Evolutionary conservation across 768 basidiomycete genomes (phyloP).

Genomic region (Lentinus tigrinus): DNA sequence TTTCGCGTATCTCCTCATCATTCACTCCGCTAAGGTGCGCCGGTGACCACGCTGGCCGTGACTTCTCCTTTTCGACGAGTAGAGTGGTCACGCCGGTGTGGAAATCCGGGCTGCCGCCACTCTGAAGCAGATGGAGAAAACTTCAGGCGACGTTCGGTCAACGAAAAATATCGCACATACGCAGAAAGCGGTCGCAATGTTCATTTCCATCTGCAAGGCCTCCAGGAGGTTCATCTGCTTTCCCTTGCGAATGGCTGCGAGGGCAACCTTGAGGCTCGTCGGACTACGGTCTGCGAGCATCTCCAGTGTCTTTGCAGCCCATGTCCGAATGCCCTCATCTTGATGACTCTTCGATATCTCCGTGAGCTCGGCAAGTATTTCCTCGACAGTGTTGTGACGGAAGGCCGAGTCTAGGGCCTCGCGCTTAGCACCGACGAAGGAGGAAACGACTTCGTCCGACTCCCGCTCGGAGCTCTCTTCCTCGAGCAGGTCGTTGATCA

Average conservation of each 20-base stretch:
- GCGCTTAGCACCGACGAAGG: conserved; percentile 61
- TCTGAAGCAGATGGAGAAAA: conserved; percentile 40
- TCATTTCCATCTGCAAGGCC: conserved; percentile 80
- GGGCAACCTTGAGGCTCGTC: conserved; percentile 88
- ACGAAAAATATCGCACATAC: conserved; percentile 47
- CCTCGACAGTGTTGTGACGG: conserved; percentile 63
- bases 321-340: conserved; percentile 52
- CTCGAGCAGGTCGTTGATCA: conserved; percentile 70
- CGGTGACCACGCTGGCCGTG: conserved; percentile 72
- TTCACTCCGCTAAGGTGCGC: conserved; percentile 58
- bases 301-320: conserved; percentile 73
- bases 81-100: conserved; percentile 74
- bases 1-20: conserved; percentile 47
- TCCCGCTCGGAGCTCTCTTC: conserved; percentile 59
- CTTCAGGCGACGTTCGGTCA: not conserved
- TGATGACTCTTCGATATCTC: conserved; percentile 38
- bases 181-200: conserved; percentile 85
- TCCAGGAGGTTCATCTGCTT: conserved; percentile 58
- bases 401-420: conserved; percentile 84
- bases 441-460: conserved; percentile 49
- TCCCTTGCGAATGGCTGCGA: conserved; percentile 76
- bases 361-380: conserved; percentile 59
- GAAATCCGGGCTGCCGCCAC: conserved; percentile 81
- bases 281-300: conserved; percentile 75
- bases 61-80: conserved; percentile 49